Evolutionary conservation across 164 flowering plant species (phyloP), one percentile per base, ranked within the genome.

Genomic region (Taxillus chinensis): DNA sequence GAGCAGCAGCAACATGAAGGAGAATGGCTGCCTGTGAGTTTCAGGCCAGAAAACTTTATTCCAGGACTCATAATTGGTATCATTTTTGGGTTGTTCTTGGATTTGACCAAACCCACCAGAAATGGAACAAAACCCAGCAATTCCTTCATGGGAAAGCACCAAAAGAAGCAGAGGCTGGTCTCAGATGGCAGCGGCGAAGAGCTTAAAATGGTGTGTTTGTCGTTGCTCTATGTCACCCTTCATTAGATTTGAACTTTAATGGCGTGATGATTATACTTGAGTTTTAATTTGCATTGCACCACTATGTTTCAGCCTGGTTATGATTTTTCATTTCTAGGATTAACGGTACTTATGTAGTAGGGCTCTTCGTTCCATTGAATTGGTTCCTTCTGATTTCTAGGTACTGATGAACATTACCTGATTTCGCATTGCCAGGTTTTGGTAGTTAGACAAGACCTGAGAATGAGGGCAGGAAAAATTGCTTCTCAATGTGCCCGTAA

Each of bases 401-500:
- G 53, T 27, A n/a, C 45, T 66, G 40, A 45, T 7, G 2, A 46
- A n/a, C 7, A 41, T 46, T 42, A 14, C 62, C 43, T 39, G 27
- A 40, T 40, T 63, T 60, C 3, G 10, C n/a, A 12, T 41, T 76
- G 60, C 55, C 85, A 92, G 96, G 96, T 92, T 73, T 75, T 92
- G 74, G 92, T 92, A 49, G 96, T 92, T 60, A 82, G 96, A 65
- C 96, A 83, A 79, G 98, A 92, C 62, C 80, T 92, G 68, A 92
- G 78, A 74, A 92, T 92, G 98, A 86, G 82, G 71, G 27, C 82
- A 5, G 98, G 98, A 68, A 92, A 92, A 67, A 84, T 90, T 72
- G 98, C 98, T 37, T 92, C 98, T 62, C 98, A 92, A 73, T 92
- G 96, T 86, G 96, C 98, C 68, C 98, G 96, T 92, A 80, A 83